Conservation (phyloP, 495 filamentous ascomycete species). For the Platismatia glauca region DNA sequence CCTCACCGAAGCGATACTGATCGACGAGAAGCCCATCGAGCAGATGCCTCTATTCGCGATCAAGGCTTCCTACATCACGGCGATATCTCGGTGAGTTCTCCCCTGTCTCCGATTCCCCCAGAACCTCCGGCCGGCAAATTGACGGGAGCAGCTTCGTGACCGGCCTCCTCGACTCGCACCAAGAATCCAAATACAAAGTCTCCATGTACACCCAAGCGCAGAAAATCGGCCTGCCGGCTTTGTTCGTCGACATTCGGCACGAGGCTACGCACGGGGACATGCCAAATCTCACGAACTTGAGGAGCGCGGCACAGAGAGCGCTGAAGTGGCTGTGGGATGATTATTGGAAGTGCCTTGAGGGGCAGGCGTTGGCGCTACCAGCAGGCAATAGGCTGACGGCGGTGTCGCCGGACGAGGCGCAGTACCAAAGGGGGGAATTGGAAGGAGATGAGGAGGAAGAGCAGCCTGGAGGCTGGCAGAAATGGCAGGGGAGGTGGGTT, state of each 20-base stretch:
- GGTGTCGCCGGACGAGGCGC: background rate
- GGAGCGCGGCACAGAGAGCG: slow-evolving; percentile 54
- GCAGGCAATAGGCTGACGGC: too few species aligned
- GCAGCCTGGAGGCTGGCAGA: slow-evolving; percentile 39
- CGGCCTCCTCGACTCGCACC: slow-evolving; percentile 68
- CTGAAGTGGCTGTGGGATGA: slow-evolving; percentile 81
- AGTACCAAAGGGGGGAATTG: slow-evolving; percentile 1
- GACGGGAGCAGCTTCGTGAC: slow-evolving; percentile 66
- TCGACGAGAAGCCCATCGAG: slow-evolving; percentile 45
- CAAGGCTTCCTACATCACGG: slow-evolving; percentile 48
- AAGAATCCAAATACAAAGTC: slow-evolving; percentile 56
- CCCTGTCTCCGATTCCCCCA: background rate
- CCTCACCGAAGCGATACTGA: slow-evolving; percentile 62
- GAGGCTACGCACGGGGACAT: slow-evolving; percentile 83
- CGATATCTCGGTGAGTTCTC: slow-evolving; percentile 48
- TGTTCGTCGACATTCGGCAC: slow-evolving; percentile 85
- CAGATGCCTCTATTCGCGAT: slow-evolving; percentile 38
- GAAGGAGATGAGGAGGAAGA: slow-evolving; percentile 26
- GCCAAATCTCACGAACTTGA: slow-evolving; percentile 61
- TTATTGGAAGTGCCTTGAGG: slow-evolving; percentile 54
- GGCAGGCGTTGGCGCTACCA: too few species aligned
- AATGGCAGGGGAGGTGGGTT: slow-evolving; percentile 46
- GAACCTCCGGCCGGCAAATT: background rate
- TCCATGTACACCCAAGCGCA: slow-evolving; percentile 78
- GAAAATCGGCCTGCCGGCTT: slow-evolving; percentile 65